Conservation (phyloP, 768 basidiomycete genomes). For the Boletus subparvulus region DNA sequence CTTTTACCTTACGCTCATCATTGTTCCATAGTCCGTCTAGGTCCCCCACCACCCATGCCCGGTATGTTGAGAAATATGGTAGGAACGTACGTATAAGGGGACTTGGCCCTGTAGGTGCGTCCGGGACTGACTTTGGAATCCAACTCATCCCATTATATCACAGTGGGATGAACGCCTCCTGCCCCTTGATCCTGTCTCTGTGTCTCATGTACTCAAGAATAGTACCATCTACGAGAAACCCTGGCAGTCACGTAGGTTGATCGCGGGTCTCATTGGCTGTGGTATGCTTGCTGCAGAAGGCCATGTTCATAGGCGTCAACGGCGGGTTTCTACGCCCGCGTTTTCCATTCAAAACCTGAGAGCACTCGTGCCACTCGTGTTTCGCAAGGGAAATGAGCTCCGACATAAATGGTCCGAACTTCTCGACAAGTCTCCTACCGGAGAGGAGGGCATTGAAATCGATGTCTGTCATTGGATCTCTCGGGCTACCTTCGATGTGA, state of each 20-base stretch:
- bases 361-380: conserved; percentile 68
- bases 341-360: conserved; percentile 80
- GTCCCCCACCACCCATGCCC: conserved; percentile 55
- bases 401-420: conserved; percentile 60
- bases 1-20: background rate
- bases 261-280: conserved; percentile 76
- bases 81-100: conserved; percentile 70
- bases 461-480: conserved; percentile 83
- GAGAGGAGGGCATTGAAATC: conserved; percentile 38
- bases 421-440: conserved; percentile 28
- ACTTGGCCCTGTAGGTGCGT: conserved; percentile 59
- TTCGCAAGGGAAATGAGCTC: conserved; percentile 63
- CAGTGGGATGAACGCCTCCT: conserved; percentile 81
- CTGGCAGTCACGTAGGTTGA: conserved; percentile 70
- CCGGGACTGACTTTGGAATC: background rate
- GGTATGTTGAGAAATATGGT: conserved; percentile 59
- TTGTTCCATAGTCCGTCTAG: conserved; percentile 44
- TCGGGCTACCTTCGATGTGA: conserved; percentile 85
- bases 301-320: conserved; percentile 73
- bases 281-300: conserved; percentile 84
- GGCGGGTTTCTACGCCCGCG: conserved; percentile 72
- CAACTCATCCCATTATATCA: conserved; percentile 7
- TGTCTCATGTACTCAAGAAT: conserved; percentile 73
- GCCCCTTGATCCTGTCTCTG: conserved; percentile 75
- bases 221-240: conserved; percentile 80